phyloP scores from a whole-genome alignment of 768 basidiomycete genomes.

The Pleurotus djamor region DNA sequence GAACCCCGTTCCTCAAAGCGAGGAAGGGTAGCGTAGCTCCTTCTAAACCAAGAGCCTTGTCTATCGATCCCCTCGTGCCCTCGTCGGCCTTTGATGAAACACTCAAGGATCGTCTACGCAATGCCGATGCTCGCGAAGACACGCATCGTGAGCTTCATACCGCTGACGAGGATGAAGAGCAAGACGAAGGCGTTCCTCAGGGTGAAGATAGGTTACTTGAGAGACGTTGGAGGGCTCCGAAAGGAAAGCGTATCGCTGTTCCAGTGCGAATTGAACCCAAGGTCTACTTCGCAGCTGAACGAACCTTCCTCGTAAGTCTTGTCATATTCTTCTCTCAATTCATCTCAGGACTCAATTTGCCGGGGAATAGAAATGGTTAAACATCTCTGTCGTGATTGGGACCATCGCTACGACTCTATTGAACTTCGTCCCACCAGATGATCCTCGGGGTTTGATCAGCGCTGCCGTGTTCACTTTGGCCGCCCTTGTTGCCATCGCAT shows the following conservation, averaged over 20 bases:
- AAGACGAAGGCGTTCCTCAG: constrained; percentile 18
- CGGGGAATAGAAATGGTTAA: constrained; percentile 4
- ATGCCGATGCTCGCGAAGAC: constrained; percentile 23
- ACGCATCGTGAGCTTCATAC: constrained; percentile 28
- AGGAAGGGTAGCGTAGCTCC: constrained; percentile 17
- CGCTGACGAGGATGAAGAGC: constrained; percentile 15
- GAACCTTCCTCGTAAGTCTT: constrained; percentile 87
- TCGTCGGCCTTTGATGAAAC: constrained; percentile 84
- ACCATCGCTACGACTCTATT: constrained; percentile 88
- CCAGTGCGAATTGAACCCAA: constrained; percentile 98
- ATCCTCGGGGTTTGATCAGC: constrained; percentile 78
- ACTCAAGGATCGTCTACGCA: constrained; percentile 63
- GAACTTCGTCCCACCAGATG: constrained; percentile 76
- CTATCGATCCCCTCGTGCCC: constrained; percentile 86
- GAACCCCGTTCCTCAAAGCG: constrained; percentile 33
- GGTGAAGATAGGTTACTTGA: constrained; percentile 56
- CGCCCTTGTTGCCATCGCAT: constrained; percentile 84
- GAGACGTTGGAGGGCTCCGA: constrained; percentile 73
- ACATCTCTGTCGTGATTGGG: constrained; percentile 72
- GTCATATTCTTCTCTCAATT: constrained; percentile 10
- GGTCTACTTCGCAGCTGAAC: constrained; percentile 94
- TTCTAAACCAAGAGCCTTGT: constrained; percentile 36
- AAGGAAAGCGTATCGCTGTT: constrained; percentile 87
- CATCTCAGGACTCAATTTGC: neutral
- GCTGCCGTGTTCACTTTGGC: constrained; percentile 87